Conservation (phyloP, 257 asterid species). For the Striga asiatica region DNA sequence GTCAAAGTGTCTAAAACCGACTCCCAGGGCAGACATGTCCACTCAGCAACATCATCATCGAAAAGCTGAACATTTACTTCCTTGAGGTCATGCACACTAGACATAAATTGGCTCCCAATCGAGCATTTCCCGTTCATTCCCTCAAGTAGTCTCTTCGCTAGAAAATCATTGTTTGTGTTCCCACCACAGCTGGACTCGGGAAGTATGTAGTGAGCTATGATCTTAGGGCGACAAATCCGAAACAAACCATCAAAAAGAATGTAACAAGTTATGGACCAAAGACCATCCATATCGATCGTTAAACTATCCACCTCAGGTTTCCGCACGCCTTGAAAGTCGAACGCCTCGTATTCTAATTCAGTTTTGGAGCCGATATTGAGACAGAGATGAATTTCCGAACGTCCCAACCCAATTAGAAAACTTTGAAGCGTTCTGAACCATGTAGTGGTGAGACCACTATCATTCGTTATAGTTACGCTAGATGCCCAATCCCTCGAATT, state of each 20-base stretch:
- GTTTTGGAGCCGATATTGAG: not conserved
- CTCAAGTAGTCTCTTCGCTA: not conserved
- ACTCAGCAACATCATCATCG: not conserved
- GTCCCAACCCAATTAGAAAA: not conserved
- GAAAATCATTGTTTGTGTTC: not conserved
- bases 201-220: not conserved
- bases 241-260: not conserved
- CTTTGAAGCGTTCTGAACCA: not conserved
- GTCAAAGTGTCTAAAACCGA: not conserved
- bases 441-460: not conserved
- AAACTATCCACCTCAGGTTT: not conserved
- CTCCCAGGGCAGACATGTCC: not conserved
- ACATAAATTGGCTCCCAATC: not conserved
- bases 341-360: not conserved
- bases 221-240: not conserved
- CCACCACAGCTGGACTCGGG: not conserved
- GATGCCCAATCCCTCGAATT: not conserved
- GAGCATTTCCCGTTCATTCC: not conserved
- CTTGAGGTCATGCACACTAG: not conserved
- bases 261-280: not conserved
- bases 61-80: not conserved
- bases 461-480: not conserved
- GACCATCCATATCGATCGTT: not conserved
- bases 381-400: not conserved
- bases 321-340: not conserved